Base-by-base conservation (phyloP, 2,329 filamentous ascomycete genomes). In the Diaporthe eres region DNA sequence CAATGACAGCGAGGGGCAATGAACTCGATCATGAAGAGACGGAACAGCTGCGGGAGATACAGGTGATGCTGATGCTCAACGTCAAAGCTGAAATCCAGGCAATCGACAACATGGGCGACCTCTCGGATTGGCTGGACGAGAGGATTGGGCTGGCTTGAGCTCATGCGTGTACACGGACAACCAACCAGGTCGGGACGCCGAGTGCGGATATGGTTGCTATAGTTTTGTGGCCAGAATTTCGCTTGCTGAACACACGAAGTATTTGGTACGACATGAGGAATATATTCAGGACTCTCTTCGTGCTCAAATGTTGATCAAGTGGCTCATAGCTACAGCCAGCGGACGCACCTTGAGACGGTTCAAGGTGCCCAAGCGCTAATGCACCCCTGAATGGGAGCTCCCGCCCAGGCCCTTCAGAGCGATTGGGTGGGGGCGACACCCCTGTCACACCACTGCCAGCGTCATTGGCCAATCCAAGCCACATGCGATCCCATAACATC, bases 51-150 rank as follows among this genome's bases (percentile, higher is more conserved):
- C 83, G 83, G 3, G 92, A 95, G 79, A 79, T 96, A 22, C 94
- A 95, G 80, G 79, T 88, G 0, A 95, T 96, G 94, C 83, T 96
- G 28, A 89, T 94, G 85, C 85, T 96, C 70, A 93, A 93, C 71
- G 79, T 92, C 65, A 97, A 96, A 80, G 93, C 93, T 0, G 94
- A 97, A 81, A 94, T 96, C 70, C 94, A 97, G 80, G 89, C 92
- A 25, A 83, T 94, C 9, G 92, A 94, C 73, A 85, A 89, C 4
- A 84, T 84, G 12, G 90, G 90, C 0, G 84, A 88, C 67, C 79
- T 92, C 7, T 82, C 84, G 0, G 47, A 78, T 0, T 92, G 90
- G 90, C 81, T 92, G 4, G 86, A 91, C 67, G 71, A 77, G 2
- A 83, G 85, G 68, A 81, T 91, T 53, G 61, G 44, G 22, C 3